Evolutionary conservation across 2,329 filamentous ascomycete genomes (phyloP), one percentile per base, ranked within the genome.

Genomic region (Diplocarpon mali): DNA sequence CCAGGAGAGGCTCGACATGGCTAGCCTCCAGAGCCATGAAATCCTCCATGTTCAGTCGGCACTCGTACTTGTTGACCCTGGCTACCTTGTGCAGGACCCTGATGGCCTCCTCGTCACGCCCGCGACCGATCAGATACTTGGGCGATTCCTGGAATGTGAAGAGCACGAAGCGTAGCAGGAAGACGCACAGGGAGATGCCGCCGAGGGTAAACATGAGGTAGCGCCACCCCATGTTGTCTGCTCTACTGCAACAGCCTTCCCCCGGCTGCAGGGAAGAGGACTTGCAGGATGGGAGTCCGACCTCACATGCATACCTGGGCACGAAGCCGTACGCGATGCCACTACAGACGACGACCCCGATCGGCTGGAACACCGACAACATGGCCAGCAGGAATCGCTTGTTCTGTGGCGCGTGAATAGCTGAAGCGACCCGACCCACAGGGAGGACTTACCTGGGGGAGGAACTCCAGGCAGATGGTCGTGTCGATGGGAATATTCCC

Each of bases 61-160:
- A 42, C 9, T 46, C 29, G 20, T 38, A 35, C n/a, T 16, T 20
- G 7, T 78, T 78, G 8, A 70, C 64, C 13, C 67, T 63, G 0
- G 74, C 73, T 20, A 78, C 70, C 54, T 73, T 68, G 44, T 77
- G 70, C 2, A 78, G 67, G 2, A 75, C 64, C 1, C 64, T 53
- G 15, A 78, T 68, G 0, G 75, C 74, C 40, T 76, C 66, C 9
- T 65, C 65, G 46, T 78, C 70, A 13, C 61, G 62, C 0, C 72
- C 73, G 50, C 71, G 70, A 15, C 71, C 69, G 66, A 78, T 72
- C 11, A 77, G 63, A 47, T 67, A 78, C 49, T 78, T 78, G 1
- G 75, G 75, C 0, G 69, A 72, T 53, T 78, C 75, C 50, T 68
- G 73, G 37, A 78, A 70, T 9, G 65, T 71, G 57, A 79, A 78